A percentile compares a stretch with the other conserved stretches of the same genome.
phyloP scores from a whole-genome alignment of 169 alveolate species.

The Ichthyophthirius multifiliis region DNA sequence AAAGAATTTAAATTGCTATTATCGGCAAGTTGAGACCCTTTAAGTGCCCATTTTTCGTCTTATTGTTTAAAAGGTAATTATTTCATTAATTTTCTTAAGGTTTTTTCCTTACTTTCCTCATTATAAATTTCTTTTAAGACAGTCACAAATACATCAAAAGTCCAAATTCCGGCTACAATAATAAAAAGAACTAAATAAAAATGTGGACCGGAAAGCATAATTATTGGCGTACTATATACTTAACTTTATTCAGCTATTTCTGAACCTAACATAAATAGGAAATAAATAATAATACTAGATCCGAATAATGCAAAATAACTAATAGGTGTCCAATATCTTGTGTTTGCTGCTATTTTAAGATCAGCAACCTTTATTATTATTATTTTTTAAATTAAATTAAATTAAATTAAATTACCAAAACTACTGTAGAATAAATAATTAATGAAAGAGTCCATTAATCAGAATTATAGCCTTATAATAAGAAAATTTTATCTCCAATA shows the following conservation, averaged over 20 bases:
- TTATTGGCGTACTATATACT: neutral
- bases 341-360: slow-evolving; percentile 5
- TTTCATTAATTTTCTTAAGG: neutral
- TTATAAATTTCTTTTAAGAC: neutral
- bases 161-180: neutral
- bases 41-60: neutral
- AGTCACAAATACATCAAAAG: neutral
- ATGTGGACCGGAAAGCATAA: neutral
- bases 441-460: slow-evolving; percentile 66
- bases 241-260: neutral
- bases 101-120: neutral
- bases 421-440: slow-evolving; percentile 58
- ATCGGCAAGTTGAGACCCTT: neutral
- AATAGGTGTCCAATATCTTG: slow-evolving; percentile 36
- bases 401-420: slow-evolving; percentile 35
- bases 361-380: slow-evolving; percentile 18
- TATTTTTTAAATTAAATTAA: neutral
- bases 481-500: neutral
- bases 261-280: neutral
- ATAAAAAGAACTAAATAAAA: neutral
- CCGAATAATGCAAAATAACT: slow-evolving; percentile 9
- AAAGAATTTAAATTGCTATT: neutral
- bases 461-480: slow-evolving; percentile 56
- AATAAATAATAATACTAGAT: neutral
- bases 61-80: neutral